These are phyloP conservation scores for Fusarium bulbicola DNA, from an alignment of 2,329 filamentous ascomycete genomes.

Conservation along the genomic window DNA sequence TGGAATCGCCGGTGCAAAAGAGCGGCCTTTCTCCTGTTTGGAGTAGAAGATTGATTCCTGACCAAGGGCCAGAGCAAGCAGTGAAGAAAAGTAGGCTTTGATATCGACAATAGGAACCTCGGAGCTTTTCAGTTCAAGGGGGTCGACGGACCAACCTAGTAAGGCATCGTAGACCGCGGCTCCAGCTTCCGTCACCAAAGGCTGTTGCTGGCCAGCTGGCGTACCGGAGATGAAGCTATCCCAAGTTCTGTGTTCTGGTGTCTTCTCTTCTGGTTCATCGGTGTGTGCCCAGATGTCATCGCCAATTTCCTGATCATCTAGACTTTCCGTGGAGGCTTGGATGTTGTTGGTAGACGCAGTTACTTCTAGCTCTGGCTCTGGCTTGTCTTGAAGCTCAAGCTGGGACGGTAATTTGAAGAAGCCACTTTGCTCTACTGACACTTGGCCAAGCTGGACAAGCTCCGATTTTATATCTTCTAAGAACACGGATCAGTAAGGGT, in stretches of 20 bases:
- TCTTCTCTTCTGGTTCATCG: constrained; percentile 43
- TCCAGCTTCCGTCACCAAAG: constrained; percentile 76
- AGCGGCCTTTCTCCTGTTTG: constrained; percentile 62
- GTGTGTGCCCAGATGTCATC: constrained; percentile 58
- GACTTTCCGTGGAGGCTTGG: constrained; percentile 1
- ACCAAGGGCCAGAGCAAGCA: constrained; percentile 74
- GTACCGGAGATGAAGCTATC: constrained; percentile 66
- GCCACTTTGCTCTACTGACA: constrained; percentile 40
- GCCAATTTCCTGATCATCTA: constrained; percentile 8
- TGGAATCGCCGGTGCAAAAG: constrained; percentile 61
- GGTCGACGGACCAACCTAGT: constrained; percentile 54
- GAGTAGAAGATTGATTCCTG: constrained; percentile 76
- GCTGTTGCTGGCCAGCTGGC: constrained; percentile 49
- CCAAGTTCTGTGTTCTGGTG: constrained; percentile 70
- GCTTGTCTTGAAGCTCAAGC: constrained; percentile 11
- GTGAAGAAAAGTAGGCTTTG: constrained; percentile 61
- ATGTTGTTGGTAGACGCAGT: constrained; percentile 5
- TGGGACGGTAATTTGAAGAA: constrained; percentile 45
- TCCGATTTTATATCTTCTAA: constrained; percentile 21
- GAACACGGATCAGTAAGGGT: neutral
- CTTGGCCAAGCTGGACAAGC: constrained; percentile 30
- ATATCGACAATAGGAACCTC: constrained; percentile 57
- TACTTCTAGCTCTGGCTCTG: constrained; percentile 2
- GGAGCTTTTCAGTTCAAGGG: constrained; percentile 49
- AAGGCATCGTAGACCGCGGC: constrained; percentile 72